Evolutionary conservation across 1,284 basidiomycete species (phyloP).

Genomic region (Salmacisia buchloeana): DNA sequence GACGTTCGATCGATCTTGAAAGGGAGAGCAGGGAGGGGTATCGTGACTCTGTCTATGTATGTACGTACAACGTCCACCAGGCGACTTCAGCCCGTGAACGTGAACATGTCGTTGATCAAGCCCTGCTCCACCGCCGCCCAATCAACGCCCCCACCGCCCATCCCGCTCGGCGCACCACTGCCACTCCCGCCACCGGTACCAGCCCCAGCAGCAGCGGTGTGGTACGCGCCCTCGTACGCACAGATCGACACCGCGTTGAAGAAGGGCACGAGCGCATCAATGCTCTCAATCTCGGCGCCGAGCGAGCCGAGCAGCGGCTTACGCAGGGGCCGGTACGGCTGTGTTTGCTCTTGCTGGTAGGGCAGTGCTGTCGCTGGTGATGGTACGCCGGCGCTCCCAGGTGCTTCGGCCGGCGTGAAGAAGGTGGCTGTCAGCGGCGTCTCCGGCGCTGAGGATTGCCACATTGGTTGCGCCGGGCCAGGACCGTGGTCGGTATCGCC

Average conservation of each 20-base stretch:
- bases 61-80: neutral
- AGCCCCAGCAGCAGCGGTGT: too few species aligned
- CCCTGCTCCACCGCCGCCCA: slow-evolving; percentile 12
- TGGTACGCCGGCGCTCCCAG: neutral
- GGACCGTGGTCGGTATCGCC: too few species aligned
- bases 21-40: neutral
- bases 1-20: neutral
- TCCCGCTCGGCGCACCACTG: too few species aligned
- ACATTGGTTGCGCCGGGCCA: neutral
- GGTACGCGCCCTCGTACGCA: slow-evolving; percentile 11
- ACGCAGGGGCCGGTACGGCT: neutral
- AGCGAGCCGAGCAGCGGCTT: neutral
- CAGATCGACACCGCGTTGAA: slow-evolving; percentile 13
- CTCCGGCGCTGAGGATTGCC: slow-evolving; percentile 3
- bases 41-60: neutral
- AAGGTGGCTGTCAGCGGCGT: neutral
- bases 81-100: neutral
- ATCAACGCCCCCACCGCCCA: slow-evolving; percentile 1
- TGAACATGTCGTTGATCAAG: slow-evolving; percentile 11
- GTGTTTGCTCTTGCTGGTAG: neutral
- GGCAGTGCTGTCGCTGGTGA: neutral
- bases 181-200: too few species aligned
- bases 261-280: slow-evolving; percentile 15
- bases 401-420: neutral
- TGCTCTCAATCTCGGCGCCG: slow-evolving; percentile 5